Evolutionary conservation across 2,329 filamentous ascomycete genomes (phyloP).

Genomic region (Fusarium marasasianum): DNA sequence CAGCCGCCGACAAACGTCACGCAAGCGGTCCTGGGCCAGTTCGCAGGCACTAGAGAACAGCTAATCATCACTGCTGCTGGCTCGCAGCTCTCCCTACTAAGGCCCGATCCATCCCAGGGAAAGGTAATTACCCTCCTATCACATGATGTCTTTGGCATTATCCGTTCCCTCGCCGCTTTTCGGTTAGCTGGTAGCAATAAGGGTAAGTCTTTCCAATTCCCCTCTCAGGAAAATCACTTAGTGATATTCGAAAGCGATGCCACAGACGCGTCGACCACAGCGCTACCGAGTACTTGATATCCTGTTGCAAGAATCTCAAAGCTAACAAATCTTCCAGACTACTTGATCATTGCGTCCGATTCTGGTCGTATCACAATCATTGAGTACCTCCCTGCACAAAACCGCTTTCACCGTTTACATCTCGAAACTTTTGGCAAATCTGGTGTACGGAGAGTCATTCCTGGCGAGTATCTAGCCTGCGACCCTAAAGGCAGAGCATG

Average conservation of each 20-base stretch:
- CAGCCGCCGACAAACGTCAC: slow-evolving; percentile 90
- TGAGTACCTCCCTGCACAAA: slow-evolving; percentile 87
- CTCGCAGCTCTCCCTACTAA: slow-evolving; percentile 86
- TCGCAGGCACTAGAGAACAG: slow-evolving; percentile 95
- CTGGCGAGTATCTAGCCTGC: slow-evolving; percentile 93
- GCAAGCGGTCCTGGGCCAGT: slow-evolving; percentile 93
- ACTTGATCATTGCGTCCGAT: slow-evolving; percentile 94
- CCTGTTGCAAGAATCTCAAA: slow-evolving; percentile 41
- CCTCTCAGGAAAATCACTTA: slow-evolving; percentile 67
- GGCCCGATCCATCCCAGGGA: slow-evolving; percentile 84
- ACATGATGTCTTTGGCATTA: slow-evolving; percentile 96
- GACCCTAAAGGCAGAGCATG: slow-evolving; percentile 97
- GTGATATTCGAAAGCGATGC: slow-evolving; percentile 62
- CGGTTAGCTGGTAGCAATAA: slow-evolving; percentile 93
- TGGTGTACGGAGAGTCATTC: slow-evolving; percentile 89
- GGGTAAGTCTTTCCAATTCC: slow-evolving; percentile 72
- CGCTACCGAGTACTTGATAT: slow-evolving; percentile 22
- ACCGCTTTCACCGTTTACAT: slow-evolving; percentile 88
- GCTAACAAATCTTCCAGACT: slow-evolving; percentile 70
- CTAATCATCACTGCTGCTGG: slow-evolving; percentile 95
- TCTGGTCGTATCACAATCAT: slow-evolving; percentile 94
- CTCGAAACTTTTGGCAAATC: slow-evolving; percentile 99
- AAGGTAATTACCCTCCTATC: slow-evolving; percentile 88
- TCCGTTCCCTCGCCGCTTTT: slow-evolving; percentile 87
- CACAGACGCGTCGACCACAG: slow-evolving; percentile 35